These are phyloP conservation scores for Acanthochlamys bracteata DNA, from an alignment of 106 monocot genomes.

Conservation along the genomic window DNA sequence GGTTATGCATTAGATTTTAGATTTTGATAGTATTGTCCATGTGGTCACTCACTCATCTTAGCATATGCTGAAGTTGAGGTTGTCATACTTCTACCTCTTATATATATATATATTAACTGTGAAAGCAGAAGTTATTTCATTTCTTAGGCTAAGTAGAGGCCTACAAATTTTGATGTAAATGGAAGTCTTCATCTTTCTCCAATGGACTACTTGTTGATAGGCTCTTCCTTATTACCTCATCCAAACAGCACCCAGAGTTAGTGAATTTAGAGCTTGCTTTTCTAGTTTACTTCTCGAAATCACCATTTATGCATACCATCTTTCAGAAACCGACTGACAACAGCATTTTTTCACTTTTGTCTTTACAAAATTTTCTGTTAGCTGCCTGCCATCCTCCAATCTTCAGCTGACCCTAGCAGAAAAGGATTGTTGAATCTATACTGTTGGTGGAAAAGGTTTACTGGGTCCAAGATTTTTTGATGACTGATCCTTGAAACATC, in stretches of 20 bases:
- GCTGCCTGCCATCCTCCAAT: slow-evolving; percentile 18
- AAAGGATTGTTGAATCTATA: slow-evolving; percentile 23
- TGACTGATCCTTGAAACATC: slow-evolving; percentile 22
- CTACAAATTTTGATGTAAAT: slow-evolving; percentile 11
- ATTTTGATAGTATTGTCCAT: not conserved
- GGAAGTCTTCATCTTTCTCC: slow-evolving; percentile 5
- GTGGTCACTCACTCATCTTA: not conserved
- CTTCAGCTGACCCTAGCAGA: slow-evolving; percentile 21
- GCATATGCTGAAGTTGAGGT: slow-evolving; percentile 27
- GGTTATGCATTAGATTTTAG: not conserved
- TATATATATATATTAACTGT: not conserved
- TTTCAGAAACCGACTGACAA: not conserved
- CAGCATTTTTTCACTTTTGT: not conserved
- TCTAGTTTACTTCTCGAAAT: not conserved
- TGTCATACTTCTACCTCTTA: slow-evolving; percentile 25
- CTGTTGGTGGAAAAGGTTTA: slow-evolving; percentile 14
- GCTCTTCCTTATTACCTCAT: slow-evolving; percentile 20
- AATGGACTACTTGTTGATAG: slow-evolving; percentile 45
- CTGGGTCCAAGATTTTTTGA: slow-evolving; percentile 21
- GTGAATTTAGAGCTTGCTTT: not conserved
- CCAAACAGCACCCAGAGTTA: slow-evolving; percentile 25
- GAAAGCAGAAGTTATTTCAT: not conserved
- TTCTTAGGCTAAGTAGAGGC: not conserved
- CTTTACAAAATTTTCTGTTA: slow-evolving; percentile 4
- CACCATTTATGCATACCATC: not conserved